phyloP scores from a whole-genome alignment of 192 early-diverging fungal species.

The Lunasporangiospora selenospora region DNA sequence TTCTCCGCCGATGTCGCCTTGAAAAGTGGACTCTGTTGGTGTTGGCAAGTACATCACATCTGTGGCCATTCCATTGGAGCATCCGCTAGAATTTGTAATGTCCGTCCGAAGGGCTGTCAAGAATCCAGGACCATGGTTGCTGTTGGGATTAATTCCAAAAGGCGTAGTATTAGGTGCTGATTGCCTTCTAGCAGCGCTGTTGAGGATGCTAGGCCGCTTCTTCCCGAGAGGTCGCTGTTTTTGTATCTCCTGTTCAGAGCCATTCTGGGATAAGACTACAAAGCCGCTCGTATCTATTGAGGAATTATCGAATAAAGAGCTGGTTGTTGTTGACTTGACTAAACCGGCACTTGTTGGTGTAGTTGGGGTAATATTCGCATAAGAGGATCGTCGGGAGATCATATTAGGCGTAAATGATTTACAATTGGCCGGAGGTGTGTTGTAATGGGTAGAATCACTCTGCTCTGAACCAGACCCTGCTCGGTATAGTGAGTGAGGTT shows the following conservation, averaged over 20 bases:
- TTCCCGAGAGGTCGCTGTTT: not conserved
- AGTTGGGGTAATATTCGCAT: conserved; percentile 26
- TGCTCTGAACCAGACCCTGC: not conserved
- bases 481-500: not conserved
- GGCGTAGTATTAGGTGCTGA: conserved; percentile 23
- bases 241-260: not conserved
- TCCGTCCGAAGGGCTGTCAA: no score
- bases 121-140: no score
- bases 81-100: no score
- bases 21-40: conserved; percentile 13
- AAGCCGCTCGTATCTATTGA: not conserved
- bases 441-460: conserved; percentile 1
- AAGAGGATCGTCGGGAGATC: conserved; percentile 16
- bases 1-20: not conserved
- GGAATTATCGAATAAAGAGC: conserved; percentile 6
- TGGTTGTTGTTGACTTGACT: conserved; percentile 18
- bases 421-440: conserved; percentile 31
- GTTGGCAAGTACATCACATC: conserved; percentile 14
- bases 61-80: no score
- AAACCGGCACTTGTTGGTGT: conserved; percentile 12
- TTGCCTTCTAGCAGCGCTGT: conserved; percentile 9
- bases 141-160: no score
- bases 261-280: not conserved
- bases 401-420: conserved; percentile 11
- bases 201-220: not conserved